These are phyloP conservation scores for Didymella sp. DNA, from an alignment of 2,329 filamentous ascomycete species.

Conservation along the genomic window DNA sequence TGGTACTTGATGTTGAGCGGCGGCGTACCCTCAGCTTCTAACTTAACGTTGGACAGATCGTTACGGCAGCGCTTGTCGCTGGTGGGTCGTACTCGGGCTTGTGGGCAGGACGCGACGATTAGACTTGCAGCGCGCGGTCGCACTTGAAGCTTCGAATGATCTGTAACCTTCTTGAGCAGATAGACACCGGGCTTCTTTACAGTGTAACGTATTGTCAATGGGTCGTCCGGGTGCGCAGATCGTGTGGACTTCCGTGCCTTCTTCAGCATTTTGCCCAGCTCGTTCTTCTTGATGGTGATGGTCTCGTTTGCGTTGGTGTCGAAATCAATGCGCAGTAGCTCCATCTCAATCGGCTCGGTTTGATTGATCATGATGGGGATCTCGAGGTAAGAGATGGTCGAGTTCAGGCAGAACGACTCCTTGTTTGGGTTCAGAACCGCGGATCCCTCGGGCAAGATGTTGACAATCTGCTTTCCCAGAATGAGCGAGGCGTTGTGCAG, in stretches of 20 bases:
- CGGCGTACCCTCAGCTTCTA: conserved; percentile 87
- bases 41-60: conserved; percentile 82
- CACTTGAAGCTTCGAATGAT: conserved; percentile 93
- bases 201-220: conserved; percentile 73
- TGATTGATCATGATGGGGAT: conserved; percentile 94
- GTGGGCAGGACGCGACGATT: conserved; percentile 85
- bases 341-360: conserved; percentile 85
- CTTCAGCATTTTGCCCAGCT: conserved; percentile 77
- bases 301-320: conserved; percentile 81
- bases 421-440: conserved; percentile 85
- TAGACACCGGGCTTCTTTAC: conserved; percentile 91
- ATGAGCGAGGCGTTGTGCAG: conserved; percentile 93
- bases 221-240: conserved; percentile 58
- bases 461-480: conserved; percentile 94
- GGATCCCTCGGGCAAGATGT: conserved; percentile 94
- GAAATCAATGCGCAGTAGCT: conserved; percentile 85
- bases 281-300: conserved; percentile 74
- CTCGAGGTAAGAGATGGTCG: conserved; percentile 64
- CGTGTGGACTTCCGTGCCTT: conserved; percentile 67
- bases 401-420: conserved; percentile 80
- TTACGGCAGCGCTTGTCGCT: conserved; percentile 78
- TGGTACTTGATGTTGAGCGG: conserved; percentile 94
- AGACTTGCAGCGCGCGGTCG: conserved; percentile 78
- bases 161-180: conserved; percentile 80
- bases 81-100: conserved; percentile 72